Base-by-base conservation (phyloP, 1,139 yeast species). In the Pichia sorboxylosa region DNA sequence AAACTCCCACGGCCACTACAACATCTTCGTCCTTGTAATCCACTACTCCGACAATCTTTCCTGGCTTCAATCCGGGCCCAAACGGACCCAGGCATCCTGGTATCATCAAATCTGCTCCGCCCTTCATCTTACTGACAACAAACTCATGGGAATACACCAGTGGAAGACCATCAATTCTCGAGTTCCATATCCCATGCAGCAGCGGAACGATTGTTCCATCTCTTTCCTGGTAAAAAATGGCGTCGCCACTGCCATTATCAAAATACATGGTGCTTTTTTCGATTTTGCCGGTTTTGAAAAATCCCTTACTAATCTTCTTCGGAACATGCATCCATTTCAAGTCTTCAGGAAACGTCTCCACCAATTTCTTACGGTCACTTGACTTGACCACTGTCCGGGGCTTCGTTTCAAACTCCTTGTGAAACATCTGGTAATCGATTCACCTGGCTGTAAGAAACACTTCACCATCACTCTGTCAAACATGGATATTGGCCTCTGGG, bases 41-140 rank as follows among this genome's bases (percentile, higher is more conserved):
- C 0, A 76, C 82, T 23, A 90, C 64, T 0, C 82, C 94, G 13
- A 83, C 94, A n/a, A 78, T 52, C 0, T 65, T 47, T 1, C 78
- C 87, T 33, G 32, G 57, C 3, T 45, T 48, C 4, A 71, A 49
- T 26, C 63, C 38, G 0, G 44, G 31, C 30, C 79, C 84, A 47
- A 80, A 77, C 0, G 94, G 94, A 0, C 84, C 81, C 6, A 81
- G 62, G 3, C 90, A 73, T 0, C 98, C 98, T 1, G 94, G 92
- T 23, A 82, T 63, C 96, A 90, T 87, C 46, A 90, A 62, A 51
- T 87, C 79, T 0, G 97, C 96, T 7, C 96, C 96, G 39, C 70
- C 73, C 24, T 64, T 60, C 19, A 85, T 56, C 60, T 35, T 69
- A 69, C 31, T 59, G 14, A 87, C 64, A 2, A 90, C 95, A 45